Percentiles rank a stretch among this genome's conserved stretches.
These are phyloP conservation scores for Cenchrus fungigraminus DNA, from an alignment of 176 grass and related monocot genomes.

Conservation along the genomic window DNA sequence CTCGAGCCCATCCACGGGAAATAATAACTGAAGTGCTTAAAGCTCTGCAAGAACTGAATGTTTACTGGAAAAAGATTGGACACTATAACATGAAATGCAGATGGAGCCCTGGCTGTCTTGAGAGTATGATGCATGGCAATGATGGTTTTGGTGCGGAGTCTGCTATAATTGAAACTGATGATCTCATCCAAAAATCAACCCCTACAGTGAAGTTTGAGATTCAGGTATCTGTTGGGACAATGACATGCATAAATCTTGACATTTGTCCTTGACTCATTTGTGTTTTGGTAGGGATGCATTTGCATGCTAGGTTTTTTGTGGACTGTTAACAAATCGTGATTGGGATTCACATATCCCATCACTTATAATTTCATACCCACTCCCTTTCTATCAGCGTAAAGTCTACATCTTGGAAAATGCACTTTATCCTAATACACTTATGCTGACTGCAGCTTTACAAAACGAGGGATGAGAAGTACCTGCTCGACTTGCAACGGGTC, in stretches of 20 bases:
- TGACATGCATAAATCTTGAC: neutral
- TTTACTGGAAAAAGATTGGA: conserved; percentile 95
- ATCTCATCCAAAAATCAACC: conserved; percentile 41
- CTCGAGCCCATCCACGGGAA: conserved; percentile 81
- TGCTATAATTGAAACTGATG: conserved; percentile 76
- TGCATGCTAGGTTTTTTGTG: neutral
- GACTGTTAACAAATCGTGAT: neutral
- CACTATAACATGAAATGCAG: conserved; percentile 99
- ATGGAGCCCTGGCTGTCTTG: conserved; percentile 60
- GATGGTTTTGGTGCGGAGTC: conserved; percentile 58
- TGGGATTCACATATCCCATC: neutral
- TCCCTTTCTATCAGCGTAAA: conserved; percentile 5
- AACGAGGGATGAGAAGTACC: conserved; percentile 90
- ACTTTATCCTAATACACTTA: conserved; percentile 28
- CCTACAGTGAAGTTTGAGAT: conserved; percentile 91
- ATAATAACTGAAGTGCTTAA: conserved; percentile 89
- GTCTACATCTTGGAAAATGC: neutral
- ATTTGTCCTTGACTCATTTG: neutral
- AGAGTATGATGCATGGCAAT: conserved; percentile 67
- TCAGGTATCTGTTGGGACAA: conserved; percentile 55
- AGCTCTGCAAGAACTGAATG: conserved; percentile 83
- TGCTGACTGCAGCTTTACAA: conserved; percentile 76
- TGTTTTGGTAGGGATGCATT: conserved; percentile 27
- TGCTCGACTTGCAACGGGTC: conserved; percentile 83
- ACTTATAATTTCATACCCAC: neutral